Base-by-base conservation (phyloP, 345 rosid species). In the Rhizophora apiculata region DNA sequence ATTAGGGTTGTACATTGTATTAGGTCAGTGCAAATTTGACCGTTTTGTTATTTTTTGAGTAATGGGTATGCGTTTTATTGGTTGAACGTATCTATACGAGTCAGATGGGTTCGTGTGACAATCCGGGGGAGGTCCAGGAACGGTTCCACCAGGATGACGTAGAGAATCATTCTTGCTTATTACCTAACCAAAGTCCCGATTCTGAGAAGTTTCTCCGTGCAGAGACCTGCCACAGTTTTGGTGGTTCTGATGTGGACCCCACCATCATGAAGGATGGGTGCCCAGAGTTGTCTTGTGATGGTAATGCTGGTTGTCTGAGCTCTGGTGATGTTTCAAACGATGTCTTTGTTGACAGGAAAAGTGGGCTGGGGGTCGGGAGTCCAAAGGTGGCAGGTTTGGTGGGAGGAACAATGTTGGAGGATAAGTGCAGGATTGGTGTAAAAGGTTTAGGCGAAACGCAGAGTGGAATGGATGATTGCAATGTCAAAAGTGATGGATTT, bases 101-200 rank as follows among this genome's bases (percentile, higher is more conserved):
- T 68, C 74, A 49, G 74, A 72, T 84, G 79, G 73, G 79, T 71
- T 81, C 68, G 29, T 76, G 73, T 43, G 75, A 66, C 64, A 63
- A 79, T 70, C 69, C 68, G 65, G 22, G 32, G 34, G 68, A 48
- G 34, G 53, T 71, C 2, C 53, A 31, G 48, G 80, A 73, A 71
- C 49, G 67, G 37, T 59, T 60, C 36, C 60, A 13, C 34, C 63
- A 26, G 53, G 70, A 71, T 78, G 66, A 63, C 66, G 52, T 37
- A 6, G 82, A 70, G 74, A 54, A 73, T 62, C 73, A 52, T 73
- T 48, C 46, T 31, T 76, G 69, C 75, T 39, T 55, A 27, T 74
- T 67, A 63, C 68, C 78, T 8, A 49, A 32, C 16, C 64, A 18
- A 37, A 51, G 68, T 6, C 48, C 72, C 7, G 62, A 49, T 75